A percentile compares a stretch with the other conserved stretches of the same genome.
Conservation (phyloP, 2,329 filamentous ascomycete species). For the Penicillium sp. region DNA sequence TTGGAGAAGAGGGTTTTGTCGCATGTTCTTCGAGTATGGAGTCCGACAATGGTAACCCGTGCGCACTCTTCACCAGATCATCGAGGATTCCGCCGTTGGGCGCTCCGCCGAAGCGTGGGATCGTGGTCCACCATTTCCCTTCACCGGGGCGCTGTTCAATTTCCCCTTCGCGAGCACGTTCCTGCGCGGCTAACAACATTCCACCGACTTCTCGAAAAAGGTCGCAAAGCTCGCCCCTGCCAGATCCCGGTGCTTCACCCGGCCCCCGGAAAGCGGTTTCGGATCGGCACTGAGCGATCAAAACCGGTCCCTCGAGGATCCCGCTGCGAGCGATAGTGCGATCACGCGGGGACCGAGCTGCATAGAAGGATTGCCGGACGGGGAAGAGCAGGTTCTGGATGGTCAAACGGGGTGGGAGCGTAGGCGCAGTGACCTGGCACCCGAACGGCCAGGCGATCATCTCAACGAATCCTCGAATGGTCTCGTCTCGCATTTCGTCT, state of each 20-base stretch:
- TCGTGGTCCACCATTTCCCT: conserved; percentile 56
- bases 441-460: conserved; percentile 54
- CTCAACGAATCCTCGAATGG: conserved; percentile 52
- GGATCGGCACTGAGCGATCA: conserved; percentile 50
- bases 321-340: conserved; percentile 48
- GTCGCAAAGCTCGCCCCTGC: conserved; percentile 44
- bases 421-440: conserved; percentile 46
- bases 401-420: conserved; percentile 44
- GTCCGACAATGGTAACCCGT: conserved; percentile 25
- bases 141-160: conserved; percentile 47
- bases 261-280: conserved; percentile 49
- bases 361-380: conserved; percentile 50
- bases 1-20: conserved; percentile 18
- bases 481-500: conserved; percentile 51
- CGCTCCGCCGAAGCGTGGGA: conserved; percentile 52
- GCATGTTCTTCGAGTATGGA: conserved; percentile 21
- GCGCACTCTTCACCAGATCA: conserved; percentile 25
- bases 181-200: conserved; percentile 54
- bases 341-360: conserved; percentile 50
- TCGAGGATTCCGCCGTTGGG: conserved; percentile 33
- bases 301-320: conserved; percentile 53
- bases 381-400: conserved; percentile 50
- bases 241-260: conserved; percentile 24
- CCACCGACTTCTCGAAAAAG: conserved; percentile 53
- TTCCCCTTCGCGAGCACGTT: conserved; percentile 52